Percentiles rank a stretch among this genome's conserved stretches.
phyloP scores from a whole-genome alignment of 352 stramenopile genomes.

The Phytophthora quininea region DNA sequence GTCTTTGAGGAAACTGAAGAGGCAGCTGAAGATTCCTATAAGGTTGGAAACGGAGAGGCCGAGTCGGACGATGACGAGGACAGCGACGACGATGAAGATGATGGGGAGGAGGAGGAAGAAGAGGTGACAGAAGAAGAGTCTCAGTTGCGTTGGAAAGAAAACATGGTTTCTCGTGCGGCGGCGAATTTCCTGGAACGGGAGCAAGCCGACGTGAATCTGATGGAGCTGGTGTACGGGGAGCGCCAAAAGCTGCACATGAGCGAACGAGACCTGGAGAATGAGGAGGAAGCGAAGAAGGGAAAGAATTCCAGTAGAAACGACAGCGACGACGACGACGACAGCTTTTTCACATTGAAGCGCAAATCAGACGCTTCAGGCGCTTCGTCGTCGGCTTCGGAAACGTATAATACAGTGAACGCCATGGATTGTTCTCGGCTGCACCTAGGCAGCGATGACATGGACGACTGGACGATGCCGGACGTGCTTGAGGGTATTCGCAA shows the following conservation, averaged over 20 bases:
- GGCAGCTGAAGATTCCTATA: constrained; percentile 15
- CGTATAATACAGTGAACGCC: constrained; percentile 72
- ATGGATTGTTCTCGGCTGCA: constrained; percentile 87
- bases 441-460: constrained; percentile 62
- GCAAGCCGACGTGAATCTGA: constrained; percentile 85
- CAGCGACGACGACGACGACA: constrained; percentile 69
- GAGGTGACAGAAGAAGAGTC: constrained; percentile 62
- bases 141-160: constrained; percentile 87
- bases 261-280: constrained; percentile 71
- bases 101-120: constrained; percentile 44
- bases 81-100: constrained; percentile 40
- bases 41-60: constrained; percentile 21
- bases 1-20: constrained; percentile 76
- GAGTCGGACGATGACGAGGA: constrained; percentile 55
- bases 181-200: constrained; percentile 88
- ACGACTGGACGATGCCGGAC: constrained; percentile 79
- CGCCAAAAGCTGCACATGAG: constrained; percentile 83
- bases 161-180: constrained; percentile 83
- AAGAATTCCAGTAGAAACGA: constrained; percentile 31
- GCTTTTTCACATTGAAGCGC: constrained; percentile 82
- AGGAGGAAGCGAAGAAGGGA: constrained; percentile 46
- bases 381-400: constrained; percentile 43
- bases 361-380: constrained; percentile 42
- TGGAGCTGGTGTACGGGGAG: constrained; percentile 92
- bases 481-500: constrained; percentile 85